Base-by-base conservation (phyloP, 805 yeast genomes). In the Lachancea kluyveri region DNA sequence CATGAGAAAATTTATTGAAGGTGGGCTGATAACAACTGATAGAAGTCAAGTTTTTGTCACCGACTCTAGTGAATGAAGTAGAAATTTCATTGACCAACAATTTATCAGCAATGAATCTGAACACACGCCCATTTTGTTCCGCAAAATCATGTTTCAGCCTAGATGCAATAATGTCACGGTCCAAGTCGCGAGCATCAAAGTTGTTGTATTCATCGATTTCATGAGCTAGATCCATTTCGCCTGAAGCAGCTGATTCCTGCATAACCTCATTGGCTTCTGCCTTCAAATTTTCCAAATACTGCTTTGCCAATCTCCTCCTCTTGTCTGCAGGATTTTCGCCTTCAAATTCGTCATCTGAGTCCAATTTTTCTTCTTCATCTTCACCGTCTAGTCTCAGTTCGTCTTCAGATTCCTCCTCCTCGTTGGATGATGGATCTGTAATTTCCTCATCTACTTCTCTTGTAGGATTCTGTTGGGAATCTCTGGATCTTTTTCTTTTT, bases 281-380 rank as follows among this genome's bases (percentile, higher is more conserved):
- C 53, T 82, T 76, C 49, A 92, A 62, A 50, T 81, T 82, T 27
- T 80, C 87, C 41, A 92, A 64, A 57, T 92, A 92, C 58, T 88
- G 92, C 58, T 87, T 87, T 11, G 97, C 97, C 38, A 92, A 68
- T 51, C 97, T 68, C 60, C 98, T 74, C 59, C 98, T 75, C 59
- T 85, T 87, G 51, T 92, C 98, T 0, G 95, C 94, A 6, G 88
- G 94, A 28, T 75, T 74, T 58, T 90, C 97, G 11, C 67, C 69
- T 10, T 65, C 74, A 42, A 77, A 74, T 45, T 80, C 94, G 43
- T 79, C 92, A 19, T 80, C 90, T 9, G 81, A 76, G 10, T 71
- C 74, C 14, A 71, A 40, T n/a, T 62, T 65, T 15, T 63, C 68
- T 8, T 39, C 56, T 23, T 64, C 70, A 7, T 54, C 60, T 8